phyloP scores from a whole-genome alignment of 345 rosid genomes.

The Populus deltoides region DNA sequence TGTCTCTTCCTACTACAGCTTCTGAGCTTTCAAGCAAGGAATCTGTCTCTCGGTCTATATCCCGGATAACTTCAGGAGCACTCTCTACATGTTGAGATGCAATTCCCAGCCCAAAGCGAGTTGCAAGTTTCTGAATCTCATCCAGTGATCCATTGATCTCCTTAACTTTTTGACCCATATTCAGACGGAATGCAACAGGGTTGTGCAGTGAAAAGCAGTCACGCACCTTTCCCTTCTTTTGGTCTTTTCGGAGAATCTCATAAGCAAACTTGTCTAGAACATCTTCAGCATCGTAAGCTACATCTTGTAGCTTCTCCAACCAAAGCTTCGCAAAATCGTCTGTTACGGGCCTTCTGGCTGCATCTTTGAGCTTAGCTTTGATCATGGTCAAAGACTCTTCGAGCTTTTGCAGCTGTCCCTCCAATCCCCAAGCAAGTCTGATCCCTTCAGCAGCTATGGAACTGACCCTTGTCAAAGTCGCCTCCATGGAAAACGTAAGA shows the following conservation, averaged over 20 bases:
- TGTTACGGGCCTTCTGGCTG: not conserved
- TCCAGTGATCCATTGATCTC: not conserved
- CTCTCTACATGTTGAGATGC: no score
- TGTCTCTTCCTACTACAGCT: no score
- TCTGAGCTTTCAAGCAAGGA: not conserved
- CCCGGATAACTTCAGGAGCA: not conserved
- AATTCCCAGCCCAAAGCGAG: not conserved
- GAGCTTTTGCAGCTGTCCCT: not conserved
- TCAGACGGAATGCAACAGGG: not conserved
- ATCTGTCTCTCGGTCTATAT: not conserved
- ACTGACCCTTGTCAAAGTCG: not conserved
- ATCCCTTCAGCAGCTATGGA: not conserved
- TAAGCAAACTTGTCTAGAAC: not conserved
- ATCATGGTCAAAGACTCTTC: not conserved
- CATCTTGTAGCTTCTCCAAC: conserved; percentile 6
- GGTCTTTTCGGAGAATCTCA: not conserved
- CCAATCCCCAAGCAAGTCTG: not conserved
- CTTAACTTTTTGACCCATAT: not conserved
- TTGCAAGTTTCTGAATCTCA: not conserved
- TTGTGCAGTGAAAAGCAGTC: not conserved
- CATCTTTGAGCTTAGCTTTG: not conserved
- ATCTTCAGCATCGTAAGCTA: not conserved
- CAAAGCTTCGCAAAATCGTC: not conserved
- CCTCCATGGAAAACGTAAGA: not conserved
- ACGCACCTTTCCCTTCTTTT: not conserved